Percentiles rank a stretch among this genome's conserved stretches.
Evolutionary conservation across 2,329 filamentous ascomycete genomes (phyloP).

Genomic region (Zymoseptoria ardabiliae): DNA sequence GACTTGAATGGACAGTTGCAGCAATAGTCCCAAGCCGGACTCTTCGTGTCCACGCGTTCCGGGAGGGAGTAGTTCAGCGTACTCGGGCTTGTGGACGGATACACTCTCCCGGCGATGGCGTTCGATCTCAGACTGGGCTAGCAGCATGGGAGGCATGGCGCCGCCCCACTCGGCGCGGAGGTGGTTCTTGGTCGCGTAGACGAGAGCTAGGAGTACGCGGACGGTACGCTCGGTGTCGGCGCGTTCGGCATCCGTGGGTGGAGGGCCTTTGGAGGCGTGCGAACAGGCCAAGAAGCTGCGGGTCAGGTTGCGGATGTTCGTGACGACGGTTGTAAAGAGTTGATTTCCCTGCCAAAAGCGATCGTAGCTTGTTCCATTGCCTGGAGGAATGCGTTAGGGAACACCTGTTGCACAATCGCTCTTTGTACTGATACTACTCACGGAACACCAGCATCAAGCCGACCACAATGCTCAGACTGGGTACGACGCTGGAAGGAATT

Average conservation of each 20-base stretch:
- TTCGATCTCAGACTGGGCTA: slow-evolving; percentile 18
- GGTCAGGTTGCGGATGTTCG: slow-evolving; percentile 53
- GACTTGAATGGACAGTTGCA: slow-evolving; percentile 54
- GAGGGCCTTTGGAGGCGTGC: slow-evolving; percentile 20
- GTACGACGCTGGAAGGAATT: slow-evolving; percentile 54
- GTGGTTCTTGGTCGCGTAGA: slow-evolving; percentile 59
- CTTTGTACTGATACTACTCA: background rate
- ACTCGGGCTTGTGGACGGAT: slow-evolving; percentile 28
- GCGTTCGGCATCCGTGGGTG: slow-evolving; percentile 38
- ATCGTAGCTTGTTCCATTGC: slow-evolving; percentile 58
- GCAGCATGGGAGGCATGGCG: slow-evolving; percentile 27
- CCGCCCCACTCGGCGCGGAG: slow-evolving; percentile 56
- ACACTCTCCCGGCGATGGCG: slow-evolving; percentile 23
- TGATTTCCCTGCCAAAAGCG: slow-evolving; percentile 49
- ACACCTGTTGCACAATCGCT: background rate
- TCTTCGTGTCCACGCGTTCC: slow-evolving; percentile 43
- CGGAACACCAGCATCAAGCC: slow-evolving; percentile 54
- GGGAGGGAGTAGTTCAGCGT: slow-evolving; percentile 28
- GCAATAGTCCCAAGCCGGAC: slow-evolving; percentile 51
- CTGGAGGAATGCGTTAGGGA: background rate
- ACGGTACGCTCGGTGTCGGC: slow-evolving; percentile 53
- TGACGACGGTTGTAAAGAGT: slow-evolving; percentile 50
- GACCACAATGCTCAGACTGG: slow-evolving; percentile 57
- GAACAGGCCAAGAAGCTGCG: slow-evolving; percentile 48
- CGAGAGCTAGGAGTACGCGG: slow-evolving; percentile 52